Evolutionary conservation across 2,329 filamentous ascomycete species (phyloP), one percentile per base, ranked within the genome.

Genomic region (Paecilomyces fulvus): DNA sequence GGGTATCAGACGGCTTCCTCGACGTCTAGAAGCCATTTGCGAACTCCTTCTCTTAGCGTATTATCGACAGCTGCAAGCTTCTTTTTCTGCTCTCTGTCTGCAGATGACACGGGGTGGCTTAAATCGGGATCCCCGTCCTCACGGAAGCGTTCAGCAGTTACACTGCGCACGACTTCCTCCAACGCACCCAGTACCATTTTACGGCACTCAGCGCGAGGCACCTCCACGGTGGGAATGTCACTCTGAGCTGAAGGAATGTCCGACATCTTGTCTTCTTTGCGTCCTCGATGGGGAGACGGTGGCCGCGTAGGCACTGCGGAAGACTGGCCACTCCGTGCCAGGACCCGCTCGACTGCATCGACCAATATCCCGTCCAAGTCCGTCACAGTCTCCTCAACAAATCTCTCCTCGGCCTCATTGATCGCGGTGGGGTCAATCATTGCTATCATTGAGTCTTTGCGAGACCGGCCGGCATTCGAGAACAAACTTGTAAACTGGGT

Each of bases 321-420:
- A 1, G 75, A 72, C 43, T 72, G 68, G 4, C 70, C 73, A 51
- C 73, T 76, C 46, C 73, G 75, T 3, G 71, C 74, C 2, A 84
- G 70, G 9, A 83, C 77, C 53, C 79, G 77, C 63, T 84, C 82
- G 21, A 84, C 73, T 7, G 80, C 81, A 63, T 83, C 80, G 33
- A 82, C 78, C 0, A 84, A 71, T 2, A 75, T 82, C n/a, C 75
- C 75, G 58, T 84, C 82, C 53, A 82, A 76, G 59, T 83, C 80
- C 77, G 82, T 80, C 51, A 84, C 77, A 2, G 70, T 68, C 59
- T 84, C 81, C 59, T 81, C 78, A 10, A 75, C 66, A 52, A 83
- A 81, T 56, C 74, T 68, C 59, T 82, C 79, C 53, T 80, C 77
- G 1, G 78, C 71, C 30, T 69, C 67, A n/a, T 55, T 61, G 9